Conservation (phyloP, 176 grass and related monocot genomes). For the Neostapfia colusana region DNA sequence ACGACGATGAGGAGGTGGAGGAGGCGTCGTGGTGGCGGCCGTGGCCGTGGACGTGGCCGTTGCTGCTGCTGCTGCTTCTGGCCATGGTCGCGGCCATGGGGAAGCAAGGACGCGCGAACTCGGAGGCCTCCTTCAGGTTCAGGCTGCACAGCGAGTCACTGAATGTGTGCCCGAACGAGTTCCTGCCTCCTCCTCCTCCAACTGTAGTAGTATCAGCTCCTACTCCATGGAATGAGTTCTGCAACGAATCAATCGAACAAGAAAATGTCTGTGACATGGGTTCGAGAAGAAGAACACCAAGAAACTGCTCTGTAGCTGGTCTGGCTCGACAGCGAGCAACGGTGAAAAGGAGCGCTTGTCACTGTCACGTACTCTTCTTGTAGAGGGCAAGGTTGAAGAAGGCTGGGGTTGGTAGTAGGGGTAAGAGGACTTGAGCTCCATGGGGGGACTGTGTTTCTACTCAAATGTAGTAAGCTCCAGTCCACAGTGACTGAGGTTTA, state of each 20-base stretch:
- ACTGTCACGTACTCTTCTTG: conserved; percentile 49
- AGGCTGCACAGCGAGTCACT: conserved; percentile 57
- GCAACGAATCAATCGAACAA: conserved; percentile 19
- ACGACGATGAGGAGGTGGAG: conserved; percentile 30
- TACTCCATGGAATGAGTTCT: conserved; percentile 63
- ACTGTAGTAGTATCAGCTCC: not conserved
- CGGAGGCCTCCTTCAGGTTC: conserved; percentile 62
- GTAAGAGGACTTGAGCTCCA: conserved; percentile 53
- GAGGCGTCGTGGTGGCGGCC: conserved; percentile 36
- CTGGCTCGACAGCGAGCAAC: not conserved
- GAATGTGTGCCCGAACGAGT: conserved; percentile 53
- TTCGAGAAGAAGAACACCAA: not conserved
- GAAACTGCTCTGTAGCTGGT: not conserved
- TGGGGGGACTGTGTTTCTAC: conserved; percentile 21
- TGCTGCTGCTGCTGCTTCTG: conserved; percentile 51
- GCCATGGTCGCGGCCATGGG: conserved; percentile 53
- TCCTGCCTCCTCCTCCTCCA: conserved; percentile 31
- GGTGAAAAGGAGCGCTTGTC: not conserved
- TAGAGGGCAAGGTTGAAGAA: conserved; percentile 35
- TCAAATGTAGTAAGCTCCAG: conserved; percentile 8
- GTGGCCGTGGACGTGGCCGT: not conserved
- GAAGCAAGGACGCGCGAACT: conserved; percentile 58
- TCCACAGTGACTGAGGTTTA: not conserved
- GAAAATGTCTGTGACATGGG: not conserved
- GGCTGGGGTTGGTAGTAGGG: conserved; percentile 40